These are phyloP conservation scores for Boletus coccyginus DNA, from an alignment of 768 basidiomycete species.

Conservation along the genomic window DNA sequence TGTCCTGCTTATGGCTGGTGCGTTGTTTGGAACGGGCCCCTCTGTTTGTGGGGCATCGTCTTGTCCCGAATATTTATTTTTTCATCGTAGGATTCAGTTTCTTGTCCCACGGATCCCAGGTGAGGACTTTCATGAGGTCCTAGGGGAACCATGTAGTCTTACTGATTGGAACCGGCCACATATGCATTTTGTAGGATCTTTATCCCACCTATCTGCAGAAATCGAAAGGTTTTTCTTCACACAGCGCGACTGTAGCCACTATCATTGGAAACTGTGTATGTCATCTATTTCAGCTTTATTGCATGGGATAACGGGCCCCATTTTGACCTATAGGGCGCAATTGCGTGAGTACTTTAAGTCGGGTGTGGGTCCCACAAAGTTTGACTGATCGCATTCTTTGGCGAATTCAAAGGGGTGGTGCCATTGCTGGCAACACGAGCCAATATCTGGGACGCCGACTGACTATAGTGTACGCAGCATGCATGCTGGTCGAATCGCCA, in stretches of 20 bases:
- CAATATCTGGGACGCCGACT: slow-evolving; percentile 83
- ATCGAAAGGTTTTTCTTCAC: slow-evolving; percentile 57
- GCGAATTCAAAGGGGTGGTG: slow-evolving; percentile 50
- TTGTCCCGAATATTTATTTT: neutral
- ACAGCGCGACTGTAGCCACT: slow-evolving; percentile 68
- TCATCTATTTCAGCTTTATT: slow-evolving; percentile 5
- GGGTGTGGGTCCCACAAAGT: slow-evolving; percentile 4
- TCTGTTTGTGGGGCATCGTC: neutral
- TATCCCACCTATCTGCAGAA: slow-evolving; percentile 74
- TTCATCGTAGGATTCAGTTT: slow-evolving; percentile 62
- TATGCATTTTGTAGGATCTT: slow-evolving; percentile 45
- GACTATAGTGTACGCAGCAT: slow-evolving; percentile 52
- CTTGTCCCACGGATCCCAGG: slow-evolving; percentile 71
- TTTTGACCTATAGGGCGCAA: slow-evolving; percentile 37
- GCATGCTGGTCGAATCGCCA: neutral
- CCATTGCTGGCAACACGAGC: slow-evolving; percentile 65
- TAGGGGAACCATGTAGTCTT: neutral
- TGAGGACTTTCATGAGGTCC: slow-evolving; percentile 13
- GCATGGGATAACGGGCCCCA: neutral
- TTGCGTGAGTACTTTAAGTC: slow-evolving; percentile 33
- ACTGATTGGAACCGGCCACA: neutral
- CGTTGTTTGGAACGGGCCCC: neutral
- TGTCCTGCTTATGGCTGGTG: slow-evolving; percentile 72
- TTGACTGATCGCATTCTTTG: neutral
- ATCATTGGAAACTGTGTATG: slow-evolving; percentile 75